Evolutionary conservation across 768 basidiomycete species (phyloP), one percentile per base, ranked within the genome.

Genomic region (Symmetrospora coprosmae): DNA sequence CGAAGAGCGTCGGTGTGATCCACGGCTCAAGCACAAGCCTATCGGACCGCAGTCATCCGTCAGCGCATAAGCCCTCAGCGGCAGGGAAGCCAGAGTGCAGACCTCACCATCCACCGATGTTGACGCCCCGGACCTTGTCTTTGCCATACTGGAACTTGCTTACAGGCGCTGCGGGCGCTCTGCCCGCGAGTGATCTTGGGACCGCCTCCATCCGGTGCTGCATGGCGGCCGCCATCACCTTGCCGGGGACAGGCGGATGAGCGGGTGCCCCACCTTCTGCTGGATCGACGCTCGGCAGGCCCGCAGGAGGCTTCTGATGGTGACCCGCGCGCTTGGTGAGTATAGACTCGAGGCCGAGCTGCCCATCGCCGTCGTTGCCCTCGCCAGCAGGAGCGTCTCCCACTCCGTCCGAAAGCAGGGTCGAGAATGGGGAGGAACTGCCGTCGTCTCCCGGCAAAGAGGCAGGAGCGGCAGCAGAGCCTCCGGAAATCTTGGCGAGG

Each of bases 1-100:
- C 82, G 68, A 85, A 86, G 6, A 86, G 67, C 46, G 80, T 82
- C 33, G 84, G 84, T 0, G 83, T 85, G 66, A 86, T 83, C 84
- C 84, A 85, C 8, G 84, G 84, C 82, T 71, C 64, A 13, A 79
- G 72, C n/a, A 79, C 72, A 28, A 31, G 28, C 13, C 4, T 17
- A 30, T 14, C 4, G 17, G 49, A 50, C 35, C 14, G 6, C 9
- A 16, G 4, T 40, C 37, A 30, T 61, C 33, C 19, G n/a, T 34
- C 19, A 52, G 30, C 19, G 11, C 17, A 25, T 14, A 52, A 52
- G 28, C 28, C n/a, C 5, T 8, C 28, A 5, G 16, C n/a, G 5
- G 27, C 7, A 8, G 28, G 19, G 19, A 5, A 5, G n/a, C 17
- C 9, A 8, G 30, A 50, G 23, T 11, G 30, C 11, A 50, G 19